Evolutionary conservation across 2,329 filamentous ascomycete species (phyloP).

Genomic region (Lachnellula willkommii): DNA sequence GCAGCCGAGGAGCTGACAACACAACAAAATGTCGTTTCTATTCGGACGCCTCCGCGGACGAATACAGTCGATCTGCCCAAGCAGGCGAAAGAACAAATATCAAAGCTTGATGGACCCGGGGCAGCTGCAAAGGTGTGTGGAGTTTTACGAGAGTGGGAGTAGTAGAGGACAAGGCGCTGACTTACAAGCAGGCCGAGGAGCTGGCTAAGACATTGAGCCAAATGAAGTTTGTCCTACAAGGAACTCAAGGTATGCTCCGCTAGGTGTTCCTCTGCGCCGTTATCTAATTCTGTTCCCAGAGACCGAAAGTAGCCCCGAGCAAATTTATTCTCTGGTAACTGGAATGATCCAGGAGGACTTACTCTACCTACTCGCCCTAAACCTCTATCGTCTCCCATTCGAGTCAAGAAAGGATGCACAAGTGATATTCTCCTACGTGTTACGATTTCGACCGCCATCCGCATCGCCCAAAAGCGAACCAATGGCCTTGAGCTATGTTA

Average conservation of each 20-base stretch:
- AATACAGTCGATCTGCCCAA: slow-evolving; percentile 51
- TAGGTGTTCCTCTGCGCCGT: background rate
- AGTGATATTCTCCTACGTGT: slow-evolving; percentile 90
- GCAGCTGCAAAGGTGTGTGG: slow-evolving; percentile 48
- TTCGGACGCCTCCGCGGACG: slow-evolving; percentile 57
- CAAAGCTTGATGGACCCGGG: slow-evolving; percentile 54
- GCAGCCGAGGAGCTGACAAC: background rate
- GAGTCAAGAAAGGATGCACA: slow-evolving; percentile 95
- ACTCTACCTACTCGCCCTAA: slow-evolving; percentile 74
- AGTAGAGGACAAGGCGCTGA: slow-evolving; percentile 16
- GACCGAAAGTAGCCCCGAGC: slow-evolving; percentile 77
- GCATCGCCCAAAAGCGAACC: slow-evolving; percentile 67
- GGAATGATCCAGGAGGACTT: slow-evolving; percentile 86
- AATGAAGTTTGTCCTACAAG: slow-evolving; percentile 91
- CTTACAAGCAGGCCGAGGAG: slow-evolving; percentile 65
- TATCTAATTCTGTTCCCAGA: slow-evolving; percentile 49
- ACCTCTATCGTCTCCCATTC: slow-evolving; percentile 82
- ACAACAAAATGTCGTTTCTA: slow-evolving; percentile 58
- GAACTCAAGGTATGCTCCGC: slow-evolving; percentile 67
- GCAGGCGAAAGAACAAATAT: slow-evolving; percentile 56
- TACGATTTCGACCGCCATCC: slow-evolving; percentile 75
- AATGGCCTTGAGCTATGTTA: slow-evolving; percentile 81
- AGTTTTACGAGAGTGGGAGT: background rate
- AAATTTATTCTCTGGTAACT: slow-evolving; percentile 79
- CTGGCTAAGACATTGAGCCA: slow-evolving; percentile 77